These are phyloP conservation scores for Volvox africanus DNA, from an alignment of 139 green algal species.

Conservation along the genomic window DNA sequence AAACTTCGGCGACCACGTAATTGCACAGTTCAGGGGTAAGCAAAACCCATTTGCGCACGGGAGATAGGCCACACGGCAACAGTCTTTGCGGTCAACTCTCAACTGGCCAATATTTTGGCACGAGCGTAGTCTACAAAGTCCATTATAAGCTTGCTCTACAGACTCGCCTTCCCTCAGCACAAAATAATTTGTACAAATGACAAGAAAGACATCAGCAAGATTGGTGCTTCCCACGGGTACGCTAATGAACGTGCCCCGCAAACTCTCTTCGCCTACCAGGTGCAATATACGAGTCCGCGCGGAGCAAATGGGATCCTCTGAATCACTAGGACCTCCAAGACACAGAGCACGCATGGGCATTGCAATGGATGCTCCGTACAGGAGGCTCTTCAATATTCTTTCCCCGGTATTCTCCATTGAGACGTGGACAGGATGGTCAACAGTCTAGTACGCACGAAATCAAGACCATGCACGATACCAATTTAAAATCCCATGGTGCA, in stretches of 20 bases:
- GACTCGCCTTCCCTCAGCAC: background rate
- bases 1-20: too few species aligned
- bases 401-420: too few species aligned
- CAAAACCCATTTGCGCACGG: background rate
- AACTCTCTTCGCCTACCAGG: background rate
- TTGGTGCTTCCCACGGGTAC: background rate
- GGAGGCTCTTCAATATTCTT: too few species aligned
- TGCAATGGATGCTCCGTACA: too few species aligned
- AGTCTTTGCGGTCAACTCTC: too few species aligned
- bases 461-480: background rate
- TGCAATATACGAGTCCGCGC: too few species aligned
- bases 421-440: too few species aligned
- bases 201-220: background rate
- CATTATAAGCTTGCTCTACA: background rate
- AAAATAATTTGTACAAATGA: conserved; percentile 13
- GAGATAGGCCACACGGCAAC: background rate
- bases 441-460: background rate
- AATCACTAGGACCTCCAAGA: too few species aligned
- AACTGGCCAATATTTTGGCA: too few species aligned
- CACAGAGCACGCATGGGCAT: too few species aligned
- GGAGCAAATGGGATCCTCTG: too few species aligned
- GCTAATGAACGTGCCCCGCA: background rate
- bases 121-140: background rate
- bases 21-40: background rate
- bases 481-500: background rate